Base-by-base conservation (phyloP, 75 land plant genomes). In the Isoetes taiwanensis region DNA sequence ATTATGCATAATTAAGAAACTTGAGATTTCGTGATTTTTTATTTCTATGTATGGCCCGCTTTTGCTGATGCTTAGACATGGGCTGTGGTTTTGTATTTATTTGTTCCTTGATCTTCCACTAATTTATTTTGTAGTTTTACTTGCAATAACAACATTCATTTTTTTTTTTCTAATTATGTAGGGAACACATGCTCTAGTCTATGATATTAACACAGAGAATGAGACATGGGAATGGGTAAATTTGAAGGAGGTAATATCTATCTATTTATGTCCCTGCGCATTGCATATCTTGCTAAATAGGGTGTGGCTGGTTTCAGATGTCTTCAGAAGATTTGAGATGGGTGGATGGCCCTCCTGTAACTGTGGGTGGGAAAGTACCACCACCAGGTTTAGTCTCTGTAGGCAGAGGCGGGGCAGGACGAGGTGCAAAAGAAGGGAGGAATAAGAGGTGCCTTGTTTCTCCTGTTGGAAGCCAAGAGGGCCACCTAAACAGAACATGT, bases 201-300 rank as follows among this genome's bases (percentile, higher is more conserved):
- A 90, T 60, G 97, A 90, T 32, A 72, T 71, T 2, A 61, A 76
- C 58, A 83, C 93, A 23, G 28, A 34, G 4, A 58, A 75, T 55
- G 95, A 88, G 64, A 81, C 89, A 25, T 84, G 78, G 75, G 97
- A 90, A 59, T 90, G 93, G 93, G 83, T 90, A 34, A 67, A 86
- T 61, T 70, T 90, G 26, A 78, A 80, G 52, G 93, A 83, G 80
- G 91, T 77, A 74, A 4, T 4, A 58, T 10, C 43, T 2, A 8
- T 71, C 23, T 9, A 24, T 34, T 17, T 28, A 30, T 41, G 4
- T 6, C 9, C 2, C 30, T 34, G 31, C 30, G 26, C 0, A 30
- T 24, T 35, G 0, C 41, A n/a, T 1, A 67, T 28, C 75, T 74
- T 31, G 74, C 74, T 26, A 60, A 43, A 31, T 57, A 52, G 11